phyloP scores from a whole-genome alignment of 208 protist species.

The Crithidia brevicula region DNA sequence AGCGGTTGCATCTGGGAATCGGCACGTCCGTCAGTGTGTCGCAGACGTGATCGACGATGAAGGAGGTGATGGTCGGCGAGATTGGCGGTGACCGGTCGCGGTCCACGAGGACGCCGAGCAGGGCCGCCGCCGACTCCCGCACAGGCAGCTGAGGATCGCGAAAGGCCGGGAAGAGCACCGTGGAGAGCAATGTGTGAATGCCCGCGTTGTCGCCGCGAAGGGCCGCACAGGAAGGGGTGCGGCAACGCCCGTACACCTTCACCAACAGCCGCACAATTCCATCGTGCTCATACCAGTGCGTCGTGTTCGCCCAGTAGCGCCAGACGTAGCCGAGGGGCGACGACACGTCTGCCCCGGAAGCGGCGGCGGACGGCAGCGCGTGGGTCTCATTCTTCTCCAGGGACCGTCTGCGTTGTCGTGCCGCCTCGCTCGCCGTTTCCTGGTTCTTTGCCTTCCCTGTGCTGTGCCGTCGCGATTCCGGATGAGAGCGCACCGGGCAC shows the following conservation, averaged over 20 bases:
- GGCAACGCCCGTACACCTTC: slow-evolving; percentile 23
- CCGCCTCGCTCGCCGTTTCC: neutral
- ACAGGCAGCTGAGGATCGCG: slow-evolving; percentile 64
- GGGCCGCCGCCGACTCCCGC: slow-evolving; percentile 49
- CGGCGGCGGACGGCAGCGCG: neutral
- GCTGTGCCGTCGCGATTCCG: slow-evolving; percentile 3
- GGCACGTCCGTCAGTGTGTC: slow-evolving; percentile 23
- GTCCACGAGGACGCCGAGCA: slow-evolving; percentile 36
- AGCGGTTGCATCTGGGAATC: neutral
- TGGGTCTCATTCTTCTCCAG: neutral
- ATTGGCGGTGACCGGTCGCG: slow-evolving; percentile 17
- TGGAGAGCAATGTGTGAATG: slow-evolving; percentile 41
- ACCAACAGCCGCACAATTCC: slow-evolving; percentile 30
- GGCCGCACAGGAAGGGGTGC: slow-evolving; percentile 20
- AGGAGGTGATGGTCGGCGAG: slow-evolving; percentile 25
- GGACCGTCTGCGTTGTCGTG: neutral
- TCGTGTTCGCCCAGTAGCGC: slow-evolving; percentile 19
- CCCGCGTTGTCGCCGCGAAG: slow-evolving; percentile 30
- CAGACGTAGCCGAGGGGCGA: slow-evolving; percentile 24
- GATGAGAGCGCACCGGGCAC: neutral
- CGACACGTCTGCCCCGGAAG: slow-evolving; percentile 11
- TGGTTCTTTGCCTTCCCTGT: neutral
- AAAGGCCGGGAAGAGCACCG: slow-evolving; percentile 52
- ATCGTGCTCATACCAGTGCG: slow-evolving; percentile 38
- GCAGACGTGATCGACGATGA: slow-evolving; percentile 40